Conservation (phyloP, 1,284 basidiomycete genomes). For the Thecaphora thlaspeos region DNA sequence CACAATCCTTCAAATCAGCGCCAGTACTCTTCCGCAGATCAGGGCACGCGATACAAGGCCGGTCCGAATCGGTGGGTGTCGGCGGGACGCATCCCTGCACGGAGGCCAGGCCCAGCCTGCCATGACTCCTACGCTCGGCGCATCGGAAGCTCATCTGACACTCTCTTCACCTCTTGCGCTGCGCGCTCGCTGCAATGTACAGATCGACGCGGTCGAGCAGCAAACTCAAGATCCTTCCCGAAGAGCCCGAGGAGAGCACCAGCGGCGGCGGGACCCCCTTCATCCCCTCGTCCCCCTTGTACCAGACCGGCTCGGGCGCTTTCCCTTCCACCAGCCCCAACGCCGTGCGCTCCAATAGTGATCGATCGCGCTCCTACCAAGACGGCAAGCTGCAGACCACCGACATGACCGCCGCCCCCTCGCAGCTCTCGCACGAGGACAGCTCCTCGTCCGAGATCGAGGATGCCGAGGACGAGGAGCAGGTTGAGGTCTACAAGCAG, state of each 20-base stretch:
- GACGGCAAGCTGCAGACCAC: slow-evolving; percentile 2
- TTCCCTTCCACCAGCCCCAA: slow-evolving; percentile 56
- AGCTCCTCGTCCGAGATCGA: slow-evolving; percentile 28
- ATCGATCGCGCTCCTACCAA: slow-evolving; percentile 1
- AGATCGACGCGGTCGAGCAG: slow-evolving; percentile 76
- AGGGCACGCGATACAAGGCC: neutral
- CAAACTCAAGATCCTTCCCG: slow-evolving; percentile 90
- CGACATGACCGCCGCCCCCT: neutral
- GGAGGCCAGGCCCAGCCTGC: neutral
- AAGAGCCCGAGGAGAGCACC: slow-evolving; percentile 70
- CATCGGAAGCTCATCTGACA: neutral
- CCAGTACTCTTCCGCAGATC: neutral
- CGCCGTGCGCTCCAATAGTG: neutral
- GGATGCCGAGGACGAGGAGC: slow-evolving; percentile 45
- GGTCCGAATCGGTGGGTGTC: neutral
- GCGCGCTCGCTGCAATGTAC: too few species aligned
- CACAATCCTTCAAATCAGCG: neutral
- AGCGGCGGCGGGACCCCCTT: slow-evolving; percentile 16
- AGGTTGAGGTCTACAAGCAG: slow-evolving; percentile 40
- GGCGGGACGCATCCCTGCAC: neutral
- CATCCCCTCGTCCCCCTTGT: slow-evolving; percentile 19
- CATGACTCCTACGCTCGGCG: neutral
- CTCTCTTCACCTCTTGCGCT: too few species aligned
- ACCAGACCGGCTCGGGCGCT: slow-evolving; percentile 3
- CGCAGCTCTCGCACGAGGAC: slow-evolving; percentile 24